Evolutionary conservation across 768 basidiomycete species (phyloP), one percentile per base, ranked within the genome.

Genomic region (Boletus edulis): DNA sequence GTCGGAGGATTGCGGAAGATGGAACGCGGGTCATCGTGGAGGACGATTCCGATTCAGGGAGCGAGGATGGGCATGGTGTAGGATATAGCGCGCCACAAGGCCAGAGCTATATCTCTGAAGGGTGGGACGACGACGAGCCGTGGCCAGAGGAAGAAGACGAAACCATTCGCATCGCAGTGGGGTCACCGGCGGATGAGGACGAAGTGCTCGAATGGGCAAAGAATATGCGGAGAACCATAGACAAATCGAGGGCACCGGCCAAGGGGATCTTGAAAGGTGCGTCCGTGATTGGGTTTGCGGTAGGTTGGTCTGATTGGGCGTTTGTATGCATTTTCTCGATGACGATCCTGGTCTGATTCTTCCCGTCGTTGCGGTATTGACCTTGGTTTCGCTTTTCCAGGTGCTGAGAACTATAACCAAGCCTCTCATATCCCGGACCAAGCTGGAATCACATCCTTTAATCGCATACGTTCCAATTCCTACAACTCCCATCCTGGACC

Each of bases 191-290:
- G 8, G 80, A 84, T 31, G 83, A 80, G 14, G 77, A 76, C 24
- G 83, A 83, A 35, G 80, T 82, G 54, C 87, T 89, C 63, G 84
- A 88, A 20, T 94, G 91, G 91, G 91, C 88, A 41, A 76, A 82
- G 34, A 79, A 86, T 58, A 64, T 93, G 55, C 82, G 92, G 62
- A 73, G 89, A 62, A 87, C 87, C 67, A 62, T 87, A 27, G 87
- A 95, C 76, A 75, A 82, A 71, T 73, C 78, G 38, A 75, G 81
- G 61, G 64, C 74, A 59, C 94, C 92, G 4, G 73, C 83, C 29
- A 91, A 80, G 70, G 93, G 96, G 20, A 98, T 99, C 54, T 73
- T 99, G 58, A 99, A 98, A 71, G 68, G 86, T 82, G 43, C 31
- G 66, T 56, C 4, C 22, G 22, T 60, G 44, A 7, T 20, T 5